Evolutionary conservation across 1,284 basidiomycete genomes (phyloP), one percentile per base, ranked within the genome.

Genomic region (Apiotrichum montevideense): DNA sequence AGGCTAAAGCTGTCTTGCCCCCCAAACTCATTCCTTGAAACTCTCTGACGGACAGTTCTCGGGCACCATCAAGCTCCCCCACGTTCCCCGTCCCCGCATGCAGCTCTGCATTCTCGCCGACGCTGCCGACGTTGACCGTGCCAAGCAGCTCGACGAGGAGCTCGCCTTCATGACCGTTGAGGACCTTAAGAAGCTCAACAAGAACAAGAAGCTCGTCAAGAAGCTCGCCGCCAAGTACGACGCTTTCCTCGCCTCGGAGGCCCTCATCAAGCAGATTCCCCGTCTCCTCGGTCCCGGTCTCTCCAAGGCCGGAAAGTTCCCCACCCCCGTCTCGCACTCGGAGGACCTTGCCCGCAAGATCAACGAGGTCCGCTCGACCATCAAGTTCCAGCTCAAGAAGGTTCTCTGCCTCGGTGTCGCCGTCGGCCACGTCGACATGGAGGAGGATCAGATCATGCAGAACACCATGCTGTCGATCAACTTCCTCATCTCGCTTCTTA

Each of bases 161-260:
- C 69, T 74, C 51, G 70, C 71, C 57, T 74, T 94, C 82, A 98
- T 97, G 94, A 95, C 92, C 67, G 96, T 98, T 71, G 95, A 98
- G 74, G 95, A 98, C 80, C 84, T 98, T 81, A 99, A 98, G 82
- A 98, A 98, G 90, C 64, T 72, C 64, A 69, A 69, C 70, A 71
- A 71, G 84, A 98, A 98, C 87, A 98, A 98, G 85, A 99, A 99
- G 83, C 90, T 99, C 66, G 95, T 99, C 76, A 99, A 99, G 86
- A 98, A 95, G 84, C 90, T 98, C 70, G 95, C 95, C 66, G 97
- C 98, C 84, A 98, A 98, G 80, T 95, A 98, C 82, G 95, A 99
- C 73, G 93, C 95, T 66, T 99, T 99, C 87, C 82, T 99, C 66
- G 86, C 96, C 51, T 98, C 96, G 64, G 96, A 99, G 79, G 82